Evolutionary conservation across 768 basidiomycete genomes (phyloP).

Genomic region (Suillus clintonianus): DNA sequence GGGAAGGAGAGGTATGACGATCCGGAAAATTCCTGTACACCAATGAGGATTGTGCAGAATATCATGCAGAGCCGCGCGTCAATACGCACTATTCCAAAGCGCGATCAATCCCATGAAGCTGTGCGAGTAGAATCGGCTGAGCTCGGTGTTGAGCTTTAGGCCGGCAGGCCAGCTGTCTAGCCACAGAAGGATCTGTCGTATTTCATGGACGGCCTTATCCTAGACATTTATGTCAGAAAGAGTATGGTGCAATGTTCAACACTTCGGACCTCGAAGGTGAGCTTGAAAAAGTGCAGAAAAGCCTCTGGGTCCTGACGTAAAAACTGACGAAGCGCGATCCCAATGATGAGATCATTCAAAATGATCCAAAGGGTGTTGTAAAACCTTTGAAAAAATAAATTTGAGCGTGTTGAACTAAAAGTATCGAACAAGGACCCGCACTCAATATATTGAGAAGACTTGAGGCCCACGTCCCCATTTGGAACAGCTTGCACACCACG

Average conservation of each 20-base stretch:
- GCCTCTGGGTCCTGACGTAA: conserved; percentile 62
- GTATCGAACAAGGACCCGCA: conserved; percentile 22
- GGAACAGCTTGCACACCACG: conserved; percentile 38
- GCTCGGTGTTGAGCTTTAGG: conserved; percentile 91
- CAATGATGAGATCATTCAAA: conserved; percentile 87
- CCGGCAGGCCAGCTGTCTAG: conserved; percentile 96
- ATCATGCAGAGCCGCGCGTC: neutral
- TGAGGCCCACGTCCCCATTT: conserved; percentile 35
- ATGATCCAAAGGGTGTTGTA: conserved; percentile 92
- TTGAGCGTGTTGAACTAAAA: neutral
- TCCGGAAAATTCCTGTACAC: conserved; percentile 17
- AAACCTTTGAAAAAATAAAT: conserved; percentile 51
- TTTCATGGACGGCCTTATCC: conserved; percentile 29
- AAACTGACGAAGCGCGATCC: conserved; percentile 69
- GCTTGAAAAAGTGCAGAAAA: conserved; percentile 43
- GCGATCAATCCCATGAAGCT: conserved; percentile 65
- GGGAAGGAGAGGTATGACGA: conserved; percentile 30
- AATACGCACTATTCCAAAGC: conserved; percentile 69
- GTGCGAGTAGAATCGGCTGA: conserved; percentile 84
- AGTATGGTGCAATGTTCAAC: neutral
- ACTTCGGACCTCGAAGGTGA: conserved; percentile 42
- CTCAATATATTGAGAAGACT: conserved; percentile 70
- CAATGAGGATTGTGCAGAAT: neutral
- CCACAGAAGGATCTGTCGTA: conserved; percentile 69
- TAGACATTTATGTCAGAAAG: neutral